Evolutionary conservation across 257 asterid species (phyloP).

Genomic region (Gynochthodes officinalis): DNA sequence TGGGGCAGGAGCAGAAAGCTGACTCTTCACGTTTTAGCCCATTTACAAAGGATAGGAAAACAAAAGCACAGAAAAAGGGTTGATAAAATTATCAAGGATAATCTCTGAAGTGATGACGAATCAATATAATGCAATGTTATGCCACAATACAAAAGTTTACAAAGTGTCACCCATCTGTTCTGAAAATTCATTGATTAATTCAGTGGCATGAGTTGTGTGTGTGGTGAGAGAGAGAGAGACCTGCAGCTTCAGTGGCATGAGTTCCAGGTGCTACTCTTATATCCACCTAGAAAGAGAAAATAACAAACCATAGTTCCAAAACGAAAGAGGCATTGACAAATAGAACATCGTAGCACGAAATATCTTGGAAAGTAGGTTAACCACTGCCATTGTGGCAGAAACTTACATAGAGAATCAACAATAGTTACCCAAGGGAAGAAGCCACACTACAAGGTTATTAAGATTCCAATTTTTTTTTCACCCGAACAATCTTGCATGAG

Average conservation of each 20-base stretch:
- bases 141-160: too few species aligned
- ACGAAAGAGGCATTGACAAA: not conserved
- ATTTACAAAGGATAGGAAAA: too few species aligned
- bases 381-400: not conserved
- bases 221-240: constrained; percentile 41
- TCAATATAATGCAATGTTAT: not conserved
- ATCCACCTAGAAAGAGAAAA: constrained; percentile 59
- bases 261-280: constrained; percentile 92
- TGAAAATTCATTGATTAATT: too few species aligned
- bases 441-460: not conserved
- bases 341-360: not conserved
- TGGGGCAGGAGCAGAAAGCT: not conserved
- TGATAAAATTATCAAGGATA: not conserved
- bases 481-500: not conserved
- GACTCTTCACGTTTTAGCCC: not conserved
- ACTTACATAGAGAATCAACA: not conserved
- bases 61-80: not conserved
- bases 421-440: not conserved
- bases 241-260: constrained; percentile 97
- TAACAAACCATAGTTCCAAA: constrained; percentile 9
- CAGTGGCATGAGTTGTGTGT: not conserved
- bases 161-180: too few species aligned
- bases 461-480: not conserved
- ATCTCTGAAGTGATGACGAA: not conserved
- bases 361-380: not conserved